A percentile compares a stretch with the other conserved stretches of the same genome.
phyloP scores from a whole-genome alignment of 2,329 filamentous ascomycete genomes.

The Fusarium robinianum region DNA sequence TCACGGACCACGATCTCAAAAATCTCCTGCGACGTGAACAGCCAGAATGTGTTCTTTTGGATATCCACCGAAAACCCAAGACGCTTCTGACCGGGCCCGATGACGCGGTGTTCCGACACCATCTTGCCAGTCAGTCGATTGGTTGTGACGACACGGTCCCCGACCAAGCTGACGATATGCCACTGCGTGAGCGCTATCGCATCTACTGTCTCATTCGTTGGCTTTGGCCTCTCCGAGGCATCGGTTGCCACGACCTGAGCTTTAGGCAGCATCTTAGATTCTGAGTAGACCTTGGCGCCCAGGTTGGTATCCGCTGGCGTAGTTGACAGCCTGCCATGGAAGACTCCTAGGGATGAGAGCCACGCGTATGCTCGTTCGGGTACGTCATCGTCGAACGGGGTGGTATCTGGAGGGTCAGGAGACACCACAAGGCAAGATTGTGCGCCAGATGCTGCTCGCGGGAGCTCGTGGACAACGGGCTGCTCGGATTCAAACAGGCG shows the following conservation, averaged over 20 bases:
- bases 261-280: slow-evolving; percentile 76
- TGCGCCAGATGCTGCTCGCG: slow-evolving; percentile 59
- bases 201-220: slow-evolving; percentile 72
- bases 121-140: slow-evolving; percentile 86
- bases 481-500: slow-evolving; percentile 87
- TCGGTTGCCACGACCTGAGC: slow-evolving; percentile 74
- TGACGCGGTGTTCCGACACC: slow-evolving; percentile 84
- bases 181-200: slow-evolving; percentile 89
- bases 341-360: slow-evolving; percentile 85
- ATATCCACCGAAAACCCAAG: slow-evolving; percentile 87
- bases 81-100: slow-evolving; percentile 77
- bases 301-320: slow-evolving; percentile 63
- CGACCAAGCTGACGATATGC: slow-evolving; percentile 85
- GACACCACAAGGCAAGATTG: slow-evolving; percentile 72
- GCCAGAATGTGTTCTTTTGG: slow-evolving; percentile 97
- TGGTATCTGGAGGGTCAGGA: slow-evolving; percentile 67
- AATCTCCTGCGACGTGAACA: slow-evolving; percentile 89
- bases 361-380: slow-evolving; percentile 83
- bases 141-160: slow-evolving; percentile 79
- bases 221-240: slow-evolving; percentile 64
- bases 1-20: slow-evolving; percentile 91
- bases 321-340: slow-evolving; percentile 78
- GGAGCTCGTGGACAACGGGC: slow-evolving; percentile 74
- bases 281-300: slow-evolving; percentile 74
- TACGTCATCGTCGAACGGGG: slow-evolving; percentile 61